Base-by-base conservation (phyloP, 169 alveolate species). In the Cryptosporidium felis region DNA sequence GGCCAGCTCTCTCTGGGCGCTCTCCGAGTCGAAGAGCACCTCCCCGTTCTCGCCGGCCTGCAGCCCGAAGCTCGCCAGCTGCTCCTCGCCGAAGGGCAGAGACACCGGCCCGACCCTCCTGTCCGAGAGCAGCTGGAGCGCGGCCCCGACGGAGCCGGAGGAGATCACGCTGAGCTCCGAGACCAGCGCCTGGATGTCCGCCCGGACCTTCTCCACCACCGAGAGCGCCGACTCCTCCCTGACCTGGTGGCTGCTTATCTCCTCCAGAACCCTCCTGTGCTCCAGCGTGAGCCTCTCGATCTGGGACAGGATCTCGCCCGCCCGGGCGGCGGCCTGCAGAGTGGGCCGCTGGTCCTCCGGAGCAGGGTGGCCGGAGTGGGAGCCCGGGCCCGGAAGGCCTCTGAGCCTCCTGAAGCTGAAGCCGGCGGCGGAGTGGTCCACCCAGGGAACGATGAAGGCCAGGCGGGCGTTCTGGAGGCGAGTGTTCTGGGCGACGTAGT, bases 391-490 rank as follows among this genome's bases (percentile, higher is more conserved):
- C 6, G 79, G 79, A 30, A 65, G 81, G 21, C 58, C 62, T 10
- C 23, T 21, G 2, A 21, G 42, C 41, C 85, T 49, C 41, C 85
- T 74, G 32, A 74, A 56, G 4, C 26, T 34, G 16, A 36, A 74
- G 41, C 65, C 65, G 26, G 85, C 18, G 4, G 47, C 34, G 0
- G 10, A 16, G n/a, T 53, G 67, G 28, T 74, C 67, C 21, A 74
- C 85, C 85, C 85, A 74, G 18, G 85, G 85, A 3, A 49, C 32
- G 30, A 74, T 38, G 36, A 74, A 51, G 42, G 56, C 36, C 18
- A 30, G 42, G 14, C 10, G 41, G 14, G 21, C 26, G 34, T 49
- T 5, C 10, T 21, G 9, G 26, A 74, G 59, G 32, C 6, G 21
- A 1, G 56, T 74, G 14, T 74, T 74, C 5, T 36, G 56, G 2